phyloP scores from a whole-genome alignment of 768 basidiomycete species.

The Leccinum arenicola region DNA sequence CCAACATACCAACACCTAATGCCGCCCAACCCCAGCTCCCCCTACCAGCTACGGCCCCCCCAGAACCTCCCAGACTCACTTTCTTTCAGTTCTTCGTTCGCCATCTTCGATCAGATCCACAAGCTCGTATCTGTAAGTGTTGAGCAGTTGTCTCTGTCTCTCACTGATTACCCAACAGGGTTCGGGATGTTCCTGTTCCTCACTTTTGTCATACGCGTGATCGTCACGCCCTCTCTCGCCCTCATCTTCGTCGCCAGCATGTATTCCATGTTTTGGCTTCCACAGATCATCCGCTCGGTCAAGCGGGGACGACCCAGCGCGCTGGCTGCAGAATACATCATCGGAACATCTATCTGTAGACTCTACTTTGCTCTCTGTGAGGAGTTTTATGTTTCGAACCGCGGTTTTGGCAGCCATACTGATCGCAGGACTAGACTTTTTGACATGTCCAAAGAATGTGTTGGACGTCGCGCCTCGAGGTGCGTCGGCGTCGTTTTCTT shows the following conservation, averaged over 20 bases:
- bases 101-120: slow-evolving; percentile 65
- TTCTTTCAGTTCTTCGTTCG: slow-evolving; percentile 52
- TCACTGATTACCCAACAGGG: slow-evolving; percentile 43
- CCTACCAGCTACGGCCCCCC: slow-evolving; percentile 19
- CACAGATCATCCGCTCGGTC: slow-evolving; percentile 79
- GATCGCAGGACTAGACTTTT: slow-evolving; percentile 56
- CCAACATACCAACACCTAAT: slow-evolving; percentile 2
- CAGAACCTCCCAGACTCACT: slow-evolving; percentile 16
- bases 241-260: slow-evolving; percentile 63
- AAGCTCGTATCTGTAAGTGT: slow-evolving; percentile 65
- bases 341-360: slow-evolving; percentile 74
- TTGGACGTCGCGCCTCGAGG: slow-evolving; percentile 75
- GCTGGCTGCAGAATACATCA: slow-evolving; percentile 62
- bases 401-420: neutral
- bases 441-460: slow-evolving; percentile 82
- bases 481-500: slow-evolving; percentile 34
- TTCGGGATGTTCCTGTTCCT: slow-evolving; percentile 64
- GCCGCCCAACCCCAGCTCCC: slow-evolving; percentile 17
- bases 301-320: slow-evolving; percentile 70
- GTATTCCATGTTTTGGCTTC: slow-evolving; percentile 81
- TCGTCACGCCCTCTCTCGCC: slow-evolving; percentile 63
- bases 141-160: neutral
- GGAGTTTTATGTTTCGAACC: slow-evolving; percentile 25
- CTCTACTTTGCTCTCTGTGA: slow-evolving; percentile 73
- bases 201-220: slow-evolving; percentile 70